Conservation (phyloP, 2,329 filamentous ascomycete species). For the Drechmeria coniospora region DNA sequence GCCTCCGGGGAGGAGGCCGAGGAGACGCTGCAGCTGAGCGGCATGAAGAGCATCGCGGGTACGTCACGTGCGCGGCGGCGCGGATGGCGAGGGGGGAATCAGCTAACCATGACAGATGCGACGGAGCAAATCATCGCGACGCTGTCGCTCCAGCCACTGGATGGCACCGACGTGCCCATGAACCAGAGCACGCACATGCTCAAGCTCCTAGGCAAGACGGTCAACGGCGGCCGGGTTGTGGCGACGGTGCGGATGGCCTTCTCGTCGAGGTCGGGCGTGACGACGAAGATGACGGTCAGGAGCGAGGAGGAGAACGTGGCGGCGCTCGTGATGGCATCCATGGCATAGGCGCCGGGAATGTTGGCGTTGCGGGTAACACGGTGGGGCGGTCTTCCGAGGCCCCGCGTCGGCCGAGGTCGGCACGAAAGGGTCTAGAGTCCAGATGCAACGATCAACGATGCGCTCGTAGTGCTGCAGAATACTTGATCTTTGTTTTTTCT, state of each 20-base stretch:
- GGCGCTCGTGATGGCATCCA: slow-evolving; percentile 65
- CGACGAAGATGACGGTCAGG: slow-evolving; percentile 85
- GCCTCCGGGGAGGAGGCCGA: slow-evolving; percentile 79
- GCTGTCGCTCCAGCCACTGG: slow-evolving; percentile 81
- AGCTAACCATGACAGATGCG: slow-evolving; percentile 46
- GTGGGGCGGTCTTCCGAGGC: slow-evolving; percentile 16
- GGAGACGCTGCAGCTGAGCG: slow-evolving; percentile 77
- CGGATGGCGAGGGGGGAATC: not conserved
- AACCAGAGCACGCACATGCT: slow-evolving; percentile 84
- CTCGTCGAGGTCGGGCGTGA: slow-evolving; percentile 82
- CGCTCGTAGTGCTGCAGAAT: too few species aligned
- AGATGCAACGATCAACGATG: too few species aligned
- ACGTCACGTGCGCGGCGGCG: slow-evolving; percentile 21
- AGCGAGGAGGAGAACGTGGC: slow-evolving; percentile 90
- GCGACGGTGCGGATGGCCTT: slow-evolving; percentile 85
- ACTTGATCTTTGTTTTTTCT: too few species aligned
- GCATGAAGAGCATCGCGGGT: slow-evolving; percentile 87
- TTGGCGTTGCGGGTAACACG: slow-evolving; percentile 21
- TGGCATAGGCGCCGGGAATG: slow-evolving; percentile 45
- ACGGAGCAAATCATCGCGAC: slow-evolving; percentile 79
- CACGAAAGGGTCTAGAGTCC: too few species aligned
- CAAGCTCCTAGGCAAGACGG: slow-evolving; percentile 91
- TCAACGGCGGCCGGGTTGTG: slow-evolving; percentile 77
- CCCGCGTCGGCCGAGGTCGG: too few species aligned
- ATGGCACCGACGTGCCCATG: slow-evolving; percentile 82